Evolutionary conservation across 768 basidiomycete genomes (phyloP).

Genomic region (Tricholoma matsutake): DNA sequence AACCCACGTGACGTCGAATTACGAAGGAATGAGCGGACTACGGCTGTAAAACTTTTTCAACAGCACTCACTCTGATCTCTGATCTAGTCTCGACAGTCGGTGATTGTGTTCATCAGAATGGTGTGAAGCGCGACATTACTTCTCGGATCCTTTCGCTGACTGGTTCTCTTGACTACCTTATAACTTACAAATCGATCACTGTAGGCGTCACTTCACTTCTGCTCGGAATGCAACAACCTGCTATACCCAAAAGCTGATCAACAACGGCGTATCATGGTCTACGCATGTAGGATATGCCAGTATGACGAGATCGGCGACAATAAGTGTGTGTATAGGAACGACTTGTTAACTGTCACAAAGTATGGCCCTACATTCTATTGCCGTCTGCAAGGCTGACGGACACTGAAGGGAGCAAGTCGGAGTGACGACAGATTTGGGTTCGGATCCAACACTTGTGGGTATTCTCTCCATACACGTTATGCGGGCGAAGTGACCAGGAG

Average conservation of each 20-base stretch:
- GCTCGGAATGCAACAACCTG: conserved; percentile 93
- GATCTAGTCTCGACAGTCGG: not conserved
- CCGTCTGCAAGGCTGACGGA: conserved; percentile 14
- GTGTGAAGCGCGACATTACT: not conserved
- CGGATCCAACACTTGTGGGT: conserved; percentile 84
- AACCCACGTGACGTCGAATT: no score
- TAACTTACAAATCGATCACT: not conserved
- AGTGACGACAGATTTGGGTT: conserved; percentile 81
- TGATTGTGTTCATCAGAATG: not conserved
- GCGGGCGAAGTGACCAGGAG: not conserved
- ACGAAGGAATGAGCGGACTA: no score
- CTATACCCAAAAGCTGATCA: conserved; percentile 92
- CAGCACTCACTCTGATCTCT: no score
- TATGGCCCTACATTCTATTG: conserved; percentile 30
- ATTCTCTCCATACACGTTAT: not conserved
- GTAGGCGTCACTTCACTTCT: conserved; percentile 86
- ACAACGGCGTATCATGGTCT: conserved; percentile 80
- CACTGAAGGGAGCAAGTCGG: conserved; percentile 83
- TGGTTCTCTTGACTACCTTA: not conserved
- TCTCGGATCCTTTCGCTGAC: not conserved
- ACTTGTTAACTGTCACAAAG: conserved; percentile 92
- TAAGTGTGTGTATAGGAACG: conserved; percentile 90
- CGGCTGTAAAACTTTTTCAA: no score
- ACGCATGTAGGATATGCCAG: conserved; percentile 86
- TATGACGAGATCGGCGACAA: conserved; percentile 86